Base-by-base conservation (phyloP, 1,139 yeast genomes). In the Pichia kudriavzevii region DNA sequence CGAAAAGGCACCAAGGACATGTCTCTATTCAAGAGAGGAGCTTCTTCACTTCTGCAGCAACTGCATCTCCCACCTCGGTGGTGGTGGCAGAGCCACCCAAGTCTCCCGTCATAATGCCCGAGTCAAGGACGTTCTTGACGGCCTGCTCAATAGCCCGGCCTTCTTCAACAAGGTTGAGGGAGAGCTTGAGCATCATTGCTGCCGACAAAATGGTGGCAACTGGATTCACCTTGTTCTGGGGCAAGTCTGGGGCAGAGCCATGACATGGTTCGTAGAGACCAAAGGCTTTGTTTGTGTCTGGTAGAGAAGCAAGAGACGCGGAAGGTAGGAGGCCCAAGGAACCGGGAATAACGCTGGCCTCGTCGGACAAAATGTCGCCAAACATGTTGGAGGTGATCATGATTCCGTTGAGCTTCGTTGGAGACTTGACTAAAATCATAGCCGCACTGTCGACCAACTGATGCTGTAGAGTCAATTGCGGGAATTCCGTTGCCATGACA, bases 241-340 rank as follows among this genome's bases (percentile, higher is more conserved):
- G 79, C 56, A 91, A 73, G 60, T 91, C 98, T 29, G 98, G 98
- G 19, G 98, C 98, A 28, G 95, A 81, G 31, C 98, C 98, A 60
- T 91, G 98, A 58, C 97, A 88, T 47, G 98, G 98, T 64, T 91
- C 98, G 60, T 91, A 91, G 45, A 91, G 70, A 43, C 98, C 98
- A 57, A 91, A 87, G 1, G 97, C 97, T 32, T 72, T 67, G 68
- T 88, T 88, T 31, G 88, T 77, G 60, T 88, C 96, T 40, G 98
- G 98, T 53, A 91, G 71, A 13, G 96, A 84, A 5, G 96, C 93
- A 53, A 91, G 73, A 16, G 97, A 87, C 6, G 98, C 98, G 43
- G 95, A 84, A 32, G 98, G 98, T 48, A 91, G 71, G 48, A 91
- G 73, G 41, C 98, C 98, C 44, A 91, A 69, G 15, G 97, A 88